A percentile compares a stretch with the other conserved stretches of the same genome.
These are phyloP conservation scores for Pseudogymnoascus verrucosus DNA, from an alignment of 2,329 filamentous ascomycete genomes.

Conservation along the genomic window DNA sequence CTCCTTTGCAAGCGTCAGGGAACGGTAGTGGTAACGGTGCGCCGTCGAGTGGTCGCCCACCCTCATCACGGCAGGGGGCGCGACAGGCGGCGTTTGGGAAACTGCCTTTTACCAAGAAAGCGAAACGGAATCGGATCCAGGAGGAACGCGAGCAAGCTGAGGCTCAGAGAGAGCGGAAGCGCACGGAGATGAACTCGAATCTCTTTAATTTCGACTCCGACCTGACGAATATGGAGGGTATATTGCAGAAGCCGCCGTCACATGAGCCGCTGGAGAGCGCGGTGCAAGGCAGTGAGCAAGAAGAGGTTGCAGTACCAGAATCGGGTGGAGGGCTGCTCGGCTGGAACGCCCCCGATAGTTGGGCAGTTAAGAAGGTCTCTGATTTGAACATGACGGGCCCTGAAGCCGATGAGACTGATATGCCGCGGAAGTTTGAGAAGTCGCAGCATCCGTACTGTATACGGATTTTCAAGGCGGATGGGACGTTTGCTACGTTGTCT, in stretches of 20 bases:
- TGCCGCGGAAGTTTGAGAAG: conserved; percentile 63
- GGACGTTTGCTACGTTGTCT: conserved; percentile 87
- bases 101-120: conserved; percentile 54
- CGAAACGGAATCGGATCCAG: conserved; percentile 39
- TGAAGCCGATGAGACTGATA: conserved; percentile 61
- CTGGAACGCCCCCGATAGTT: conserved; percentile 95
- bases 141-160: conserved; percentile 45
- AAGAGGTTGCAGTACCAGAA: conserved; percentile 30
- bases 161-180: conserved; percentile 16
- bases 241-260: conserved; percentile 63
- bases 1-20: conserved; percentile 16
- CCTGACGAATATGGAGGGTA: conserved; percentile 84
- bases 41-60: not conserved
- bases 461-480: conserved; percentile 87
- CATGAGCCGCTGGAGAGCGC: conserved; percentile 62
- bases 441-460: conserved; percentile 78
- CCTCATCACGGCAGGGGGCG: not conserved
- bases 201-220: conserved; percentile 80
- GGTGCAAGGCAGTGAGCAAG: conserved; percentile 35
- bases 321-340: conserved; percentile 40
- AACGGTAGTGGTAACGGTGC: conserved; percentile 14
- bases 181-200: conserved; percentile 43
- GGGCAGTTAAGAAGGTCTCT: conserved; percentile 73
- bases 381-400: conserved; percentile 54
- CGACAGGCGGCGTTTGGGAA: conserved; percentile 37